These are phyloP conservation scores for Thecaphora thlaspeos DNA, from an alignment of 1,284 basidiomycete genomes.

Conservation along the genomic window DNA sequence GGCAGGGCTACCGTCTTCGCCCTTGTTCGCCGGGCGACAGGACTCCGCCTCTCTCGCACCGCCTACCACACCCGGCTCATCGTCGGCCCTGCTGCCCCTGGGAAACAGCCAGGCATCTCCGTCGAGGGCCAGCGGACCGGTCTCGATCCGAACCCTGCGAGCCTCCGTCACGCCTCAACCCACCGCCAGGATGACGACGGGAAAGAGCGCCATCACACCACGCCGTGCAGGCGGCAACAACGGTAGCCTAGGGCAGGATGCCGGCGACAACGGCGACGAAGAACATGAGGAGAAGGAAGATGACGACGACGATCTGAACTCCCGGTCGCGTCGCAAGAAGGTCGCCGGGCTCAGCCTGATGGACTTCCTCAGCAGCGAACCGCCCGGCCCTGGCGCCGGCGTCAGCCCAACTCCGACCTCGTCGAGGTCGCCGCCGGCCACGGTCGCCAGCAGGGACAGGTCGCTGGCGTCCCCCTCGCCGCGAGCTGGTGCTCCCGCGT, in stretches of 20 bases:
- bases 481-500: background rate
- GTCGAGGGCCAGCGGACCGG: background rate
- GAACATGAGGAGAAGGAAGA: background rate
- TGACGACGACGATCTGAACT: background rate
- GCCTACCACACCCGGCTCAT: too few species aligned
- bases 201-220: too few species aligned
- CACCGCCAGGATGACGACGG: too few species aligned
- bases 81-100: too few species aligned
- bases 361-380: slow-evolving; percentile 24
- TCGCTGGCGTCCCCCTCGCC: background rate
- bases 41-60: too few species aligned
- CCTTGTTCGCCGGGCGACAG: too few species aligned
- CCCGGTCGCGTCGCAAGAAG: slow-evolving; percentile 3
- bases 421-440: too few species aligned
- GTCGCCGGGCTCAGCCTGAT: slow-evolving; percentile 31
- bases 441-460: too few species aligned
- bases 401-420: too few species aligned
- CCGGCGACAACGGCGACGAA: background rate
- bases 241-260: background rate
- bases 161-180: background rate
- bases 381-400: too few species aligned
- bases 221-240: too few species aligned
- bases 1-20: too few species aligned
- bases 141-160: background rate
- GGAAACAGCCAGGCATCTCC: background rate